Conservation (phyloP, 2,329 filamentous ascomycete genomes). For the Phialocephala subalpina region DNA sequence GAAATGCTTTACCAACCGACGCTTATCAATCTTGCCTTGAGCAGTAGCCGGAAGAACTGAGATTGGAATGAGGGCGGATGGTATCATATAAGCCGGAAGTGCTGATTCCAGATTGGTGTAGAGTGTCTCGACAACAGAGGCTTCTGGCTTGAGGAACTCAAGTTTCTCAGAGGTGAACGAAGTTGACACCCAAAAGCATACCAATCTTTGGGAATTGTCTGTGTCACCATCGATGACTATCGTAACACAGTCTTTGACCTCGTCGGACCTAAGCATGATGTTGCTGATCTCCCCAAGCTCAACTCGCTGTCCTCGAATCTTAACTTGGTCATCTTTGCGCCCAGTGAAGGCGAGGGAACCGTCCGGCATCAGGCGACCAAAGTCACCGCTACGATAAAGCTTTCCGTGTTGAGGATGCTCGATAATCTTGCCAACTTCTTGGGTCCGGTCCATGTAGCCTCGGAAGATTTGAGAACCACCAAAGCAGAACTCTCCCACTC, state of each 20-base stretch:
- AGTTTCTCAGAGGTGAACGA: constrained; percentile 18
- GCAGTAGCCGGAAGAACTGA: constrained; percentile 73
- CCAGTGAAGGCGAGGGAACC: constrained; percentile 78
- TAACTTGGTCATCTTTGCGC: constrained; percentile 81
- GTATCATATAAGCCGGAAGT: constrained; percentile 82
- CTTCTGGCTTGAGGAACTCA: constrained; percentile 47
- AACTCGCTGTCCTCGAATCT: constrained; percentile 81
- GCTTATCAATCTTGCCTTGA: constrained; percentile 78
- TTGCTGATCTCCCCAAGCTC: constrained; percentile 80
- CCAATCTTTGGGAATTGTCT: constrained; percentile 60
- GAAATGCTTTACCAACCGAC: constrained; percentile 58
- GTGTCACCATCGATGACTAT: constrained; percentile 59
- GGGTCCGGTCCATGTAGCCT: constrained; percentile 74
- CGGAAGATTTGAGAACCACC: constrained; percentile 82
- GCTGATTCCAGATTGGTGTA: constrained; percentile 61
- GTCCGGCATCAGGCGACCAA: constrained; percentile 80
- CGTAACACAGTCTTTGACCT: constrained; percentile 69
- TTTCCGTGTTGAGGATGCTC: constrained; percentile 73
- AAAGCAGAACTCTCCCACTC: constrained; percentile 85
- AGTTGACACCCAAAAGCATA: constrained; percentile 72
- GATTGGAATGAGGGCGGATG: constrained; percentile 76
- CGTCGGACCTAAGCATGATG: constrained; percentile 58
- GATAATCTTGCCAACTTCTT: constrained; percentile 74
- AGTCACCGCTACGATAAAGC: constrained; percentile 84
- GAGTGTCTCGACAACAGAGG: constrained; percentile 52